Evolutionary conservation across 768 basidiomycete species (phyloP), one percentile per base, ranked within the genome.

Genomic region (Hericium alpestre): DNA sequence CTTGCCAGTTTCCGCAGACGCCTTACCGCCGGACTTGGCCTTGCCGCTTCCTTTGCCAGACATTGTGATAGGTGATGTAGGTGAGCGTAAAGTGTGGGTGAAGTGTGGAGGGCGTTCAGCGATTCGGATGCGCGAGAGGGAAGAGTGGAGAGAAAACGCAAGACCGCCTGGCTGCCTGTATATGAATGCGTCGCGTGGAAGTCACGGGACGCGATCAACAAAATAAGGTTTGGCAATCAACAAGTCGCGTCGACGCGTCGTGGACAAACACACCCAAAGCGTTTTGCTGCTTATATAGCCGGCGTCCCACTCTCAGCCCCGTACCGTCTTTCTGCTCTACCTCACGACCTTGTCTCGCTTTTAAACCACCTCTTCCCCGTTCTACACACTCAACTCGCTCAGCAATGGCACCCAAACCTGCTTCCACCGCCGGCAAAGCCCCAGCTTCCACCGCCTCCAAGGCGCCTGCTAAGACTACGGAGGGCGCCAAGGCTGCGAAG

Each of bases 351-450:
- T 56, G 2, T 9, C 22, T 50, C 57, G 52, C 54, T 32, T 53
- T 47, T 11, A 37, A 41, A 57, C 52, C 16, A 59, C 41, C 41
- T 32, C 59, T 63, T 52, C 23, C 79, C 47, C 46, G 40, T 79
- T 64, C 76, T 81, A 64, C 86, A 84, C 61, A 85, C 82, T 67
- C 82, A 86, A 62, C 38, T 18, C 16, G 22, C 23, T 53, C 63
- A 54, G 38, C 63, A 72, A 83, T 87, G 82, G 79, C 74, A 59
- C 82, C 80, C 64, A 83, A 87, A 80, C 85, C 86, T 66, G 81
- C 86, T 65, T 91, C 90, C 63, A 90, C 87, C 70, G 87, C 90
- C 63, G 87, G 86, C 67, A 93, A 85, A 74, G 86, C 84, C 50
- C 84, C 86, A 53, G 84, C 84, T 62, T 86, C 82, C 25, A 69